These are phyloP conservation scores for Kodamaea nitidulidarum DNA, from an alignment of 805 yeast genomes.

Conservation along the genomic window DNA sequence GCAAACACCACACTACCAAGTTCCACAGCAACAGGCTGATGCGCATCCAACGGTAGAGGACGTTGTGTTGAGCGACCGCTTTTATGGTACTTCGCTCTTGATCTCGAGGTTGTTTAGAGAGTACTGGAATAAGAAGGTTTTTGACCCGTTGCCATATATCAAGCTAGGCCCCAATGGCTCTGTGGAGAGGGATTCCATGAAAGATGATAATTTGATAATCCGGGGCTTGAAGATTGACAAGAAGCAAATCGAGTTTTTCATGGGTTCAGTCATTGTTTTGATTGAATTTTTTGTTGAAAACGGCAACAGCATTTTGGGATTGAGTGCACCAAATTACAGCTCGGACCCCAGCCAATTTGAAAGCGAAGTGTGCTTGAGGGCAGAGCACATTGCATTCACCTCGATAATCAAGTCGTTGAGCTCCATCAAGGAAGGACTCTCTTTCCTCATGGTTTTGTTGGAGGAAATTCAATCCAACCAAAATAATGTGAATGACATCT, in stretches of 20 bases:
- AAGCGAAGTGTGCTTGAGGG: slow-evolving; percentile 72
- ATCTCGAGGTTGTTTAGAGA: slow-evolving; percentile 75
- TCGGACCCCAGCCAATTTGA: slow-evolving; percentile 46
- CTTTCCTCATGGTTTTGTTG: slow-evolving; percentile 75
- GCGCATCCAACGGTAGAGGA: slow-evolving; percentile 52
- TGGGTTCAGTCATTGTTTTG: slow-evolving; percentile 66
- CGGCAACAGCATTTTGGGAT: slow-evolving; percentile 57
- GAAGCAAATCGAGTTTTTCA: slow-evolving; percentile 58
- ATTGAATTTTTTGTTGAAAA: slow-evolving; percentile 67
- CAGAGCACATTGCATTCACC: slow-evolving; percentile 85
- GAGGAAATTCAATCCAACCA: slow-evolving; percentile 57
- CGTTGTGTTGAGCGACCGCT: slow-evolving; percentile 87
- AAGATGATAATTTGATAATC: slow-evolving; percentile 42
- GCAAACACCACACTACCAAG: slow-evolving; percentile 15
- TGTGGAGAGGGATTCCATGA: slow-evolving; percentile 34
- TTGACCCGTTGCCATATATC: slow-evolving; percentile 44
- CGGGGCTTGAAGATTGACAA: slow-evolving; percentile 44
- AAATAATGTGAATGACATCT: slow-evolving; percentile 55
- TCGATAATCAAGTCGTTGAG: slow-evolving; percentile 70
- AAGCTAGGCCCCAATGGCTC: slow-evolving; percentile 34
- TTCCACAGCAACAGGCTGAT: slow-evolving; percentile 15
- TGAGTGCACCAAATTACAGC: slow-evolving; percentile 53
- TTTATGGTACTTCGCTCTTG: slow-evolving; percentile 80
- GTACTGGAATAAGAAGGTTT: slow-evolving; percentile 73
- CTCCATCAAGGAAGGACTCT: slow-evolving; percentile 83